Percentiles rank a stretch among this genome's conserved stretches.
Conservation (phyloP, 805 yeast genomes). For the Candida jianshihensis region DNA sequence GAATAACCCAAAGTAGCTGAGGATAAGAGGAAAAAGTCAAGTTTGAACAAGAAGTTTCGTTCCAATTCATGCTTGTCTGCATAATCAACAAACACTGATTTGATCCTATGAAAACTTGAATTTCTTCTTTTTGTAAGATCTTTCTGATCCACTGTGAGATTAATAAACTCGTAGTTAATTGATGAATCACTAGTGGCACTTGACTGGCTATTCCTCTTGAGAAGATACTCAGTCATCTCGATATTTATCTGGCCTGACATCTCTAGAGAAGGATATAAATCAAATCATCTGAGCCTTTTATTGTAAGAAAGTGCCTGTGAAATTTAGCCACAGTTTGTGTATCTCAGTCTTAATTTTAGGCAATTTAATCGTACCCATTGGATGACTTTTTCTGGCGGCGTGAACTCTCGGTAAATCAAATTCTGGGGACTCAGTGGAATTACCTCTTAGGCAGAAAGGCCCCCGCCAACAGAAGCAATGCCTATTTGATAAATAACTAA, state of each 20-base stretch:
- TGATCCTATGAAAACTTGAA: conserved; percentile 7
- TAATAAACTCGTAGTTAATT: conserved; percentile 6
- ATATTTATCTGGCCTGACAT: conserved; percentile 1
- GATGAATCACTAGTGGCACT: neutral
- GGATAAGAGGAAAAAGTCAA: conserved; percentile 30
- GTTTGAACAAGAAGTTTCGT: conserved; percentile 23
- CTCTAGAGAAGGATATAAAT: neutral
- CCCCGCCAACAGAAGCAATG: too few relatives aligned
- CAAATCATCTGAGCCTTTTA: too few relatives aligned
- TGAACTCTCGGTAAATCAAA: too few relatives aligned
- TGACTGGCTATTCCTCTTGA: conserved; percentile 1
- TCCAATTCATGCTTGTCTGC: conserved; percentile 29
- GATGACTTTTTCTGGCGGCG: too few relatives aligned
- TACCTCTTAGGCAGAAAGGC: too few relatives aligned
- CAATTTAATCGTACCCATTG: too few relatives aligned
- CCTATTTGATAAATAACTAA: too few relatives aligned
- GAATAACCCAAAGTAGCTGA: conserved; percentile 37
- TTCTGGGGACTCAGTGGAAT: too few relatives aligned
- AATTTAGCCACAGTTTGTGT: too few relatives aligned
- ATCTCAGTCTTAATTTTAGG: too few relatives aligned
- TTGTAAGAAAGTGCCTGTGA: too few relatives aligned
- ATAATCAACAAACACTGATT: conserved; percentile 14
- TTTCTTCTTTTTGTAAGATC: conserved; percentile 3
- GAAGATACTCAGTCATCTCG: conserved; percentile 7
- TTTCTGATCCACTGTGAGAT: conserved; percentile 3